Conservation (phyloP, 202 grass and related monocot species). For the Panicum hallii region DNA sequence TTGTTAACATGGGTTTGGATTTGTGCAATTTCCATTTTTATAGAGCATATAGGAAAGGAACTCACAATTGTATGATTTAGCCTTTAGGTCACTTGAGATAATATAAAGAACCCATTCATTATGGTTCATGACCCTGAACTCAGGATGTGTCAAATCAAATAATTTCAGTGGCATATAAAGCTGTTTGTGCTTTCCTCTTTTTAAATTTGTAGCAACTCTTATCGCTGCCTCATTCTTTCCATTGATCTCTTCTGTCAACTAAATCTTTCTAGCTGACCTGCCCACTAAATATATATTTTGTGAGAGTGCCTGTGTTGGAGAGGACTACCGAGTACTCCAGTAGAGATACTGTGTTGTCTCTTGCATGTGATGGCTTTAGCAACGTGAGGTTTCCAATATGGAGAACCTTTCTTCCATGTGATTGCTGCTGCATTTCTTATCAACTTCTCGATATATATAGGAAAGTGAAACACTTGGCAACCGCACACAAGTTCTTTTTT, state of each 20-base stretch:
- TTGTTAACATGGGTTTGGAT: not conserved
- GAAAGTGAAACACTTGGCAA: conserved; percentile 12
- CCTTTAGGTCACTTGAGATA: conserved; percentile 10
- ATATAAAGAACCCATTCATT: conserved; percentile 2
- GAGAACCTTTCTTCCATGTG: conserved; percentile 31
- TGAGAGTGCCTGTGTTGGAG: not conserved
- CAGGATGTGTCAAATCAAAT: not conserved
- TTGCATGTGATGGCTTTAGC: conserved; percentile 25
- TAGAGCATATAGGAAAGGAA: conserved; percentile 16
- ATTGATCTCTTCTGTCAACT: not conserved
- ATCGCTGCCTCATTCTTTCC: conserved; percentile 5
- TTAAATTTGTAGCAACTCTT: not conserved
- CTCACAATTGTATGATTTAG: not conserved
- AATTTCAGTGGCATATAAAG: conserved; percentile 5
- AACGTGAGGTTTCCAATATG: conserved; percentile 34
- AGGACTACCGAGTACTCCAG: conserved; percentile 19
- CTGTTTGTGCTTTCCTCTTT: not conserved
- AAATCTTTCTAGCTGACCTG: conserved; percentile 1
- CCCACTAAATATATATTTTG: not conserved
- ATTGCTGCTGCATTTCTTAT: conserved; percentile 24
- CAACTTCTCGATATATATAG: not conserved
- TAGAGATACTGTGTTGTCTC: conserved; percentile 30
- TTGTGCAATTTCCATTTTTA: not conserved
- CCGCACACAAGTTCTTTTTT: not conserved
- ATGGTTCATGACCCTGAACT: not conserved